Evolutionary conservation across 352 stramenopile genomes (phyloP).

Genomic region (Pythium dissimile): DNA sequence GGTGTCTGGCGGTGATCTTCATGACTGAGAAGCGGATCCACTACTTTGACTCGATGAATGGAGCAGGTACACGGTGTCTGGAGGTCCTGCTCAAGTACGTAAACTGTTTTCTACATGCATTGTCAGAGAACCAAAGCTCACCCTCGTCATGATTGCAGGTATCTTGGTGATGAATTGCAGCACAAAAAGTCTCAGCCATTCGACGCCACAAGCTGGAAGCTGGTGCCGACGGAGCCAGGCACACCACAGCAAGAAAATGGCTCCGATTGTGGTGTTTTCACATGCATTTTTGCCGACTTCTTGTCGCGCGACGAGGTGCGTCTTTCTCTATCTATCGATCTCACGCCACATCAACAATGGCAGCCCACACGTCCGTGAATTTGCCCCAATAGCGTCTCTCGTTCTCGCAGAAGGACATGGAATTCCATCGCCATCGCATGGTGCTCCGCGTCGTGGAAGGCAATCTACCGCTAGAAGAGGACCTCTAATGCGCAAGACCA

Average conservation of each 20-base stretch:
- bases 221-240: conserved; percentile 49
- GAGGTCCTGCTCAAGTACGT: conserved; percentile 59
- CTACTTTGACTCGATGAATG: conserved; percentile 86
- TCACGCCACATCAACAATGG: not conserved
- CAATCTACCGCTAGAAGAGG: conserved; percentile 59
- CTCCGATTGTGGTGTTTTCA: conserved; percentile 84
- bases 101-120: not conserved
- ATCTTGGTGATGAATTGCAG: conserved; percentile 80
- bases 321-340: not conserved
- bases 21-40: conserved; percentile 88
- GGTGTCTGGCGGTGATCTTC: conserved; percentile 84
- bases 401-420: conserved; percentile 82
- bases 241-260: conserved; percentile 82
- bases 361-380: not conserved
- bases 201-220: conserved; percentile 52
- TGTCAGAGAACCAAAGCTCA: not conserved
- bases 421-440: conserved; percentile 83
- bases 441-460: conserved; percentile 67
- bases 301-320: conserved; percentile 61
- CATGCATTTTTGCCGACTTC: conserved; percentile 85
- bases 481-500: conserved; percentile 35
- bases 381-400: conserved; percentile 38
- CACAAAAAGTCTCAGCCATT: conserved; percentile 83
- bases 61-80: conserved; percentile 61
- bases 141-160: conserved; percentile 30